A percentile compares a stretch with the other conserved stretches of the same genome.
phyloP scores from a whole-genome alignment of 106 monocot genomes.

The Cymbidium sinense region DNA sequence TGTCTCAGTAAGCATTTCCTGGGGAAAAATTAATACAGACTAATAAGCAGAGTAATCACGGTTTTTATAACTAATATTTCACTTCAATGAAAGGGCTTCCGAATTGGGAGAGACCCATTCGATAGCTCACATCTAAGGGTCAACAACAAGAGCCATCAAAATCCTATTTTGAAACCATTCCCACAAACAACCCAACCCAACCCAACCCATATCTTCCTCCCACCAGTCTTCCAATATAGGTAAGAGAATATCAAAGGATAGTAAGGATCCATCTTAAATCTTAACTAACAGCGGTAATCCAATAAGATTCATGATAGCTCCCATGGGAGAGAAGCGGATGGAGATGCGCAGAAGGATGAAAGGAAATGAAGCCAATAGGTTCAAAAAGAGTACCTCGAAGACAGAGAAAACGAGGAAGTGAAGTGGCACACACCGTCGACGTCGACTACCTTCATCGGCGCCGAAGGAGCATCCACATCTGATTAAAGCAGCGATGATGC shows the following conservation, averaged over 20 bases:
- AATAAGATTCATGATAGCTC: not conserved
- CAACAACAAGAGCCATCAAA: not conserved
- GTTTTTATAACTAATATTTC: not conserved
- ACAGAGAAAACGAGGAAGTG: not conserved
- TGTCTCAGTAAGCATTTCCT: not conserved
- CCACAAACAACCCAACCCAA: not conserved
- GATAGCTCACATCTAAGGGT: not conserved
- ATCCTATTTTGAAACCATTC: slow-evolving; percentile 1
- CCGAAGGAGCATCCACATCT: not conserved
- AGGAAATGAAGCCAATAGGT: not conserved
- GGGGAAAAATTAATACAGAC: not conserved
- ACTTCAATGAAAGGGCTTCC: not conserved
- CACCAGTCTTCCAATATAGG: not conserved
- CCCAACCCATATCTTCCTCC: not conserved
- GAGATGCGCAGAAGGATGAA: not conserved
- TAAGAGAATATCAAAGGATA: not conserved
- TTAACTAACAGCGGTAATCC: not conserved
- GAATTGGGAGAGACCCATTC: not conserved
- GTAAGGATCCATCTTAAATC: not conserved
- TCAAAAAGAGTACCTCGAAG: slow-evolving; percentile 7
- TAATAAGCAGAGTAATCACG: not conserved
- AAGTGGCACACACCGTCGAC: not conserved
- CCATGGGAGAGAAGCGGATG: not conserved
- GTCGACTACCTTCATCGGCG: slow-evolving; percentile 3
- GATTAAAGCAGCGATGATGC: not conserved